Evolutionary conservation across 2,329 filamentous ascomycete species (phyloP), one percentile per base, ranked within the genome.

Genomic region (Dothistroma septosporum): DNA sequence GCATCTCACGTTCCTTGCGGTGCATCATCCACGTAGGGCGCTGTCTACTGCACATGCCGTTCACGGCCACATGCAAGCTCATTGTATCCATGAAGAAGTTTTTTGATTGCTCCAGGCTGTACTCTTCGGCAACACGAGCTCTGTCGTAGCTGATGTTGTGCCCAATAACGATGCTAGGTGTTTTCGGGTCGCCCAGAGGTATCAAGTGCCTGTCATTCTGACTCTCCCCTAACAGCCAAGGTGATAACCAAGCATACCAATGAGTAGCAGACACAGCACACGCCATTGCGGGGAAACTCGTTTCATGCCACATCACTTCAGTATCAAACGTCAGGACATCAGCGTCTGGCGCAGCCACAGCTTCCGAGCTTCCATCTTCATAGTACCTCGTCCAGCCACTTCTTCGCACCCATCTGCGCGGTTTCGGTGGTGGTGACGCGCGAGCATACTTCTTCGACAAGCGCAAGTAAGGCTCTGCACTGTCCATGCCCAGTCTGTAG

Each of bases 221-320:
- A 1, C 90, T 88, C 78, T 97, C 91, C 32, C 87, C 90, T 19
- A 99, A 77, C 37, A 99, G 78, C 93, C 93, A 99, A 0, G 94
- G 94, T 12, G 94, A 99, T 57, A 99, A 76, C 94, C 94, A 99
- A 0, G 88, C 91, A 77, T 99, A 99, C 95, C 95, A 99, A 32
- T 92, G 87, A 2, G 87, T 92, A 0, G 91, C 87, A 67, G 92
- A 92, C 19, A 87, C 90, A 14, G 95, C 94, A 73, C 93, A 97
- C 22, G 95, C 94, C 91, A 99, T 97, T 60, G 96, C 91, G 0
- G 95, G 92, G 75, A 91, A 99, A 0, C 89, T 87, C 66, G 88
- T 93, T 72, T 94, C 86, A 73, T 95, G 96, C 84, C 88, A 99
- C 88, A 99, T 87, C 52, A 97, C 92, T 76, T 99, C 94, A 0